Conservation (phyloP, 169 alveolate genomes). For the Cryptosporidium bovis region DNA sequence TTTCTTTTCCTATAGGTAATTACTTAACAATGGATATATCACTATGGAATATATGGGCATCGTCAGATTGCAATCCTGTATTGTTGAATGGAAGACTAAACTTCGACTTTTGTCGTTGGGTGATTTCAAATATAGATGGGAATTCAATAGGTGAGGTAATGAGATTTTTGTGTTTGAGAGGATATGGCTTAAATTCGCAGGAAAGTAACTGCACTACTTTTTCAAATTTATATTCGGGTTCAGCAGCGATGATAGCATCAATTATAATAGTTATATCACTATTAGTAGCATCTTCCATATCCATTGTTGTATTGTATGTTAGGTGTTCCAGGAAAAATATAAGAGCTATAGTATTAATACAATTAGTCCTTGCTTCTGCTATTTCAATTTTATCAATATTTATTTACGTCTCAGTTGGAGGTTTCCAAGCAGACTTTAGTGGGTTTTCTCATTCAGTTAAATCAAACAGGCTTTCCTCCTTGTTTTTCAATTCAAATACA, state of each 20-base stretch:
- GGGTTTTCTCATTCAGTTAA: constrained; percentile 33
- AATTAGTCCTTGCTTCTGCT: constrained; percentile 37
- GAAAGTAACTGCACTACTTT: constrained; percentile 62
- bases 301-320: constrained; percentile 22
- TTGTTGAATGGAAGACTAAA: constrained; percentile 33
- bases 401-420: constrained; percentile 50
- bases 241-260: constrained; percentile 61
- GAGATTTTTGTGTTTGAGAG: constrained; percentile 68
- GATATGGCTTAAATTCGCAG: constrained; percentile 41
- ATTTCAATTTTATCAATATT: constrained; percentile 20
- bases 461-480: constrained; percentile 62
- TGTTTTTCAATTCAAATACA: constrained; percentile 52
- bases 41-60: constrained; percentile 74
- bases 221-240: constrained; percentile 57
- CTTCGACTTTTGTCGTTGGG: constrained; percentile 64
- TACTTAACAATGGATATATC: constrained; percentile 69
- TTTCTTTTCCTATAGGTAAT: constrained; percentile 67
- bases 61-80: constrained; percentile 61
- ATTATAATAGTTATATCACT: constrained; percentile 19
- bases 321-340: constrained; percentile 24
- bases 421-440: constrained; percentile 55
- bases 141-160: constrained; percentile 69
- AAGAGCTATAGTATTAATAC: constrained; percentile 48
- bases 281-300: constrained; percentile 29
- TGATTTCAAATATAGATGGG: constrained; percentile 70